These are phyloP conservation scores for Chenopodium quinoa DNA, from an alignment of 148 eudicot species.

Conservation along the genomic window DNA sequence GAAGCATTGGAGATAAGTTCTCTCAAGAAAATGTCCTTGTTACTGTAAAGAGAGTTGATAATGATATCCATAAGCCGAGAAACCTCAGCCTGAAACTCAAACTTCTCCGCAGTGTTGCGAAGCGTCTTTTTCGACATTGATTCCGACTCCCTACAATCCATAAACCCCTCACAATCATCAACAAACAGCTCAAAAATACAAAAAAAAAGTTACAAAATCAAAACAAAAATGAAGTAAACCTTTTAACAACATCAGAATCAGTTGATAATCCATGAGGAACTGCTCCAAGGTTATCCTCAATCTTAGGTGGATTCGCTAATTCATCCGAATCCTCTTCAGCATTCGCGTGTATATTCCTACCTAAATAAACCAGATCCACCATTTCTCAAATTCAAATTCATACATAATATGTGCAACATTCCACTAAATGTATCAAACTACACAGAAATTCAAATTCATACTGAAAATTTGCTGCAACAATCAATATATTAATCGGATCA, in stretches of 20 bases:
- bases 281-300: constrained; percentile 88
- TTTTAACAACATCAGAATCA: constrained; percentile 86
- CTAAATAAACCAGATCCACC: constrained; percentile 33
- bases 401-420: too few species aligned
- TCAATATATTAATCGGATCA: too few species aligned
- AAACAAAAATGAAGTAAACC: constrained; percentile 37
- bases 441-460: not conserved
- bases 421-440: too few species aligned
- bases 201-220: not conserved
- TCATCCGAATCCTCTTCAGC: constrained; percentile 80
- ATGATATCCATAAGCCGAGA: constrained; percentile 99
- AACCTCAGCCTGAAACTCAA: constrained; percentile 99
- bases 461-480: not conserved
- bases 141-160: constrained; percentile 72
- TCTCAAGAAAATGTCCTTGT: constrained; percentile 94
- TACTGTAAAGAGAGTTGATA: constrained; percentile 95
- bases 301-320: constrained; percentile 71
- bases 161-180: not conserved
- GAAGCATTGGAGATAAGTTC: constrained; percentile 99
- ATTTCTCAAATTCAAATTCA: not conserved
- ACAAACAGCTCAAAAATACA: not conserved
- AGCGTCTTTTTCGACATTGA: constrained; percentile 83
- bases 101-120: constrained; percentile 86
- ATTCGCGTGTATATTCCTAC: constrained; percentile 70
- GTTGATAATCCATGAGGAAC: constrained; percentile 89